These are phyloP conservation scores for Saccharomyces eubayanus DNA, from an alignment of 805 yeast genomes.

Conservation along the genomic window DNA sequence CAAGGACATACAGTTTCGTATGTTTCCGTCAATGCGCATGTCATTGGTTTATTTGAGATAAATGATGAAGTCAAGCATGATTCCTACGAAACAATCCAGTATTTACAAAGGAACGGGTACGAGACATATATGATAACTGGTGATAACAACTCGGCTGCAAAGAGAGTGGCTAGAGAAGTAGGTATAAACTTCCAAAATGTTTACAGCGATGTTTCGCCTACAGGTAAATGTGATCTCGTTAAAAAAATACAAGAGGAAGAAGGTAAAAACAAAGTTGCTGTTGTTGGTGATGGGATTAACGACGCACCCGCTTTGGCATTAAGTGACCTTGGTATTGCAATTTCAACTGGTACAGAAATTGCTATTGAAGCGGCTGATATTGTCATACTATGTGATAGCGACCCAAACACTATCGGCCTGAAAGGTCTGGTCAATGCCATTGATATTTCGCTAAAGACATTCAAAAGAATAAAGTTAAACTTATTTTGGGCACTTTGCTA, in stretches of 20 bases:
- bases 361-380: slow-evolving; percentile 96
- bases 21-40: slow-evolving; percentile 49
- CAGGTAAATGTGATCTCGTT: slow-evolving; percentile 64
- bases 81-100: slow-evolving; percentile 50
- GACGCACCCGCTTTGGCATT: slow-evolving; percentile 94
- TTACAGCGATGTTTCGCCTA: slow-evolving; percentile 70
- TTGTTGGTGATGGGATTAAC: slow-evolving; percentile 96
- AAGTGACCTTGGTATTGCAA: slow-evolving; percentile 84
- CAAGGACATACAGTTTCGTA: slow-evolving; percentile 42
- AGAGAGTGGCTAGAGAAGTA: slow-evolving; percentile 52
- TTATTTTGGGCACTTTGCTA: slow-evolving; percentile 83
- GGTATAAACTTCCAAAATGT: slow-evolving; percentile 60
- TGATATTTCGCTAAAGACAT: slow-evolving; percentile 62
- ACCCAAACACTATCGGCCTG: slow-evolving; percentile 25
- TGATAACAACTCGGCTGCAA: slow-evolving; percentile 59
- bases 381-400: slow-evolving; percentile 50
- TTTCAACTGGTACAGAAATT: slow-evolving; percentile 88
- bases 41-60: slow-evolving; percentile 59
- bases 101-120: slow-evolving; percentile 44
- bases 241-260: slow-evolving; percentile 40
- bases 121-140: slow-evolving; percentile 86
- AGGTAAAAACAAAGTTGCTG: slow-evolving; percentile 48
- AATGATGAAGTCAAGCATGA: slow-evolving; percentile 62
- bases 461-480: slow-evolving; percentile 66
- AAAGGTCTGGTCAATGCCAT: slow-evolving; percentile 51